Evolutionary conservation across 2,329 filamentous ascomycete species (phyloP).

Genomic region (Pseudogymnoascus sp.): DNA sequence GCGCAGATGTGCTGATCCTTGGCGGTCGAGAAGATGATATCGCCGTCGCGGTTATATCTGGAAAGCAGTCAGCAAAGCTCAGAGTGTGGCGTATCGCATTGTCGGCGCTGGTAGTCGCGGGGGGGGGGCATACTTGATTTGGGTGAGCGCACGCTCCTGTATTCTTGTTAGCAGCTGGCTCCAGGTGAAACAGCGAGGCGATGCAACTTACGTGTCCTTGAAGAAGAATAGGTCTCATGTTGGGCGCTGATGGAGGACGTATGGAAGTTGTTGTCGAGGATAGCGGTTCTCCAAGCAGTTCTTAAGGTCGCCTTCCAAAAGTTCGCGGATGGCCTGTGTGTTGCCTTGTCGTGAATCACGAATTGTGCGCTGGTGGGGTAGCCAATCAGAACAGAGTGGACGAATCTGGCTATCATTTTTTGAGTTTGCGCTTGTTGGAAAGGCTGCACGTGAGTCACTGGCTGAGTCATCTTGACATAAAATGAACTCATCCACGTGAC

Average conservation of each 20-base stretch:
- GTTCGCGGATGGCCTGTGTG: slow-evolving; percentile 7
- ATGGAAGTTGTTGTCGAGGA: neutral
- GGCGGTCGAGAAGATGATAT: slow-evolving; percentile 89
- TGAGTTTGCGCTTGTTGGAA: slow-evolving; percentile 1
- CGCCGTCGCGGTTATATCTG: slow-evolving; percentile 89
- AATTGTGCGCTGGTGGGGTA: slow-evolving; percentile 11
- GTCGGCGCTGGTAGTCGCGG: slow-evolving; percentile 11
- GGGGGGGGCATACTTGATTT: slow-evolving; percentile 63
- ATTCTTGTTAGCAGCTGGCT: slow-evolving; percentile 22
- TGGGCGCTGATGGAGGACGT: slow-evolving; percentile 33
- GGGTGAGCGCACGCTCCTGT: slow-evolving; percentile 84
- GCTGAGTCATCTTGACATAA: slow-evolving; percentile 7
- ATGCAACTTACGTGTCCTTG: slow-evolving; percentile 70
- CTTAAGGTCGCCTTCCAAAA: slow-evolving; percentile 5
- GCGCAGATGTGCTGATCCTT: slow-evolving; percentile 97
- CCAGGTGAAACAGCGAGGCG: neutral
- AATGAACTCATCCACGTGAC: neutral
- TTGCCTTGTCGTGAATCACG: slow-evolving; percentile 9
- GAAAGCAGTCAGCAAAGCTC: slow-evolving; percentile 19
- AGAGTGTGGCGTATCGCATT: slow-evolving; percentile 7
- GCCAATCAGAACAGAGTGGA: neutral
- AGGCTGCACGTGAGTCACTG: slow-evolving; percentile 6
- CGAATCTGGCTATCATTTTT: slow-evolving; percentile 1
- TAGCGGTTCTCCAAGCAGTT: slow-evolving; percentile 4
- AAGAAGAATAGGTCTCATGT: slow-evolving; percentile 93